These are phyloP conservation scores for Barnettozyma wickerhamii DNA, from an alignment of 805 yeast genomes.

Conservation along the genomic window DNA sequence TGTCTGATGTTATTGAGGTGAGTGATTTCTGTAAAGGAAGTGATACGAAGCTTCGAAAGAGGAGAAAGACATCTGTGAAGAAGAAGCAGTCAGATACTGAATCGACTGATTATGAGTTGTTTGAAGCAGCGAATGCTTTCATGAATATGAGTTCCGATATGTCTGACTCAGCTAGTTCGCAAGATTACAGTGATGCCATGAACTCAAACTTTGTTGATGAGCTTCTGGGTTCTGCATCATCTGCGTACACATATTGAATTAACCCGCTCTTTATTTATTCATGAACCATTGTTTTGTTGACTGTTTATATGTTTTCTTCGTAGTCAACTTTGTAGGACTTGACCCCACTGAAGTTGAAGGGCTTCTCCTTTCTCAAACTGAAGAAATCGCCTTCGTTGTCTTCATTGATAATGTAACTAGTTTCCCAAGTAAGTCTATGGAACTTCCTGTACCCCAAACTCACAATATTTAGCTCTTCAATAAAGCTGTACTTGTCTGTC, in stretches of 20 bases:
- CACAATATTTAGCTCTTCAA: slow-evolving; percentile 56
- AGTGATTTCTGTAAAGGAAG: slow-evolving; percentile 1
- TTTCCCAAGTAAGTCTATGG: slow-evolving; percentile 69
- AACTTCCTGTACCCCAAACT: slow-evolving; percentile 60
- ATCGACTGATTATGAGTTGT: not conserved
- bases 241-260: not conserved
- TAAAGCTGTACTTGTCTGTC: slow-evolving; percentile 55
- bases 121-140: not conserved
- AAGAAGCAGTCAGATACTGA: not conserved
- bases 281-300: no score
- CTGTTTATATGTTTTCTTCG: not conserved
- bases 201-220: not conserved
- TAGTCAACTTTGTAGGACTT: slow-evolving; percentile 25
- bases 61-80: not conserved
- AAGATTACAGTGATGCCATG: not conserved
- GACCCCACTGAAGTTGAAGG: slow-evolving; percentile 73
- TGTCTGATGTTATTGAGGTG: not conserved
- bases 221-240: not conserved
- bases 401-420: slow-evolving; percentile 53
- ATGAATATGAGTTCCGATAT: not conserved
- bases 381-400: slow-evolving; percentile 54
- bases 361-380: slow-evolving; percentile 65
- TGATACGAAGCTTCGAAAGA: not conserved
- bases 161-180: not conserved
- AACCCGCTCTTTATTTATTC: no score